Base-by-base conservation (phyloP, 2,329 filamentous ascomycete genomes). In the Pseudogymnoascus sp. region DNA sequence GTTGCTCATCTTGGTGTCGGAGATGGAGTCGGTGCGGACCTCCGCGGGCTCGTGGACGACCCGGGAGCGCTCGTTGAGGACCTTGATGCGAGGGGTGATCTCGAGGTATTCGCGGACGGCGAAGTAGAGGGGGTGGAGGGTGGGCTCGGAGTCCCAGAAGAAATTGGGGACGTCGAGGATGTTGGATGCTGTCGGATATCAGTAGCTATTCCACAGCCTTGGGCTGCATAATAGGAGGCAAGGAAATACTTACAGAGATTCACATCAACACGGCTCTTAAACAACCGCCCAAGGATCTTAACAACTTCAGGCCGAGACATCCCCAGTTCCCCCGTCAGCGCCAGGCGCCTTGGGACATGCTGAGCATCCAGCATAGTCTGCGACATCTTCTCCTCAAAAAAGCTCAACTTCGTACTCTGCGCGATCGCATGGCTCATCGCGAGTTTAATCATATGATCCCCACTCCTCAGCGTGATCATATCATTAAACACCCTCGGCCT, bases 371-470 rank as follows among this genome's bases (percentile, higher is more conserved):
- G 80, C 93, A 99, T 97, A 1, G 96, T 97, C 70, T 91, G 85
- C 60, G 89, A 89, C 93, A 99, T 97, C 63, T 90, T 85, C 76
- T 96, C 95, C 75, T 99, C 95, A 70, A 99, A 99, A 74, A 95
- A 91, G 72, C 89, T 95, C 41, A 99, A 80, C 75, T 97, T 97
- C 0, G 95, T 99, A 75, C 93, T 97, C 76, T 99, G 95, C 0
- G 92, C 92, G 69, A 99, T 97, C 38, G 93, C 95, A 73, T 99
- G 95, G 74, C 90, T 96, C 79, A 99, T 99, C 35, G 93, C 92
- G 14, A 99, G 82, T 77, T 97, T 97, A 73, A 97, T 96, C 93
- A 99, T 97, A 77, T 99, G 95, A 77, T 99, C 95, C 40, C 91
- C 88, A 64, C 91, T 96, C 66, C 96, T 83, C 49, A 99, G 79